phyloP scores from a whole-genome alignment of 257 asterid species.

The Anisodus tanguticus region DNA sequence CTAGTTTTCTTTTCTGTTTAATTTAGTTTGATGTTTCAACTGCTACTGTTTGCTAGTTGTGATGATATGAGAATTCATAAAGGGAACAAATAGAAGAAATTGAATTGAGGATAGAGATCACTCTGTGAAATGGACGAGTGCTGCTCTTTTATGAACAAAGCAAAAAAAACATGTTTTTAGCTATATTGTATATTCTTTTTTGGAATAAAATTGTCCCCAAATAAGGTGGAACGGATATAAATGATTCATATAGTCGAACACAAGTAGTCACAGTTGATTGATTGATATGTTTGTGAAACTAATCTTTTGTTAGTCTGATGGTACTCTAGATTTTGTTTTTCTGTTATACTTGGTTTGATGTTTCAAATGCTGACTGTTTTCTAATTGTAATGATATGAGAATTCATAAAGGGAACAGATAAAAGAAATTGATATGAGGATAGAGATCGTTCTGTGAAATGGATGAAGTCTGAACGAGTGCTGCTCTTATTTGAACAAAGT shows the following conservation, averaged over 20 bases:
- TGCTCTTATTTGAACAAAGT: slow-evolving; percentile 14
- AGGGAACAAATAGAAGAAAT: background rate
- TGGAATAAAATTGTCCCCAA: background rate
- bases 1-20: background rate
- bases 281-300: background rate
- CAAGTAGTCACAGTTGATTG: background rate
- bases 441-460: background rate
- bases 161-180: background rate
- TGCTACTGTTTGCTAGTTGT: background rate
- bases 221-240: background rate
- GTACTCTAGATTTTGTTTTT: background rate
- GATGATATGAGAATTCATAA: background rate
- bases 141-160: slow-evolving; percentile 14
- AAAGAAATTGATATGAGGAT: slow-evolving; percentile 1
- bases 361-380: background rate
- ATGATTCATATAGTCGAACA: background rate
- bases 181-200: background rate
- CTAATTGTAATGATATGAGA: background rate
- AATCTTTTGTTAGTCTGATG: background rate
- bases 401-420: background rate
- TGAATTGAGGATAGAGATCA: slow-evolving; percentile 14
- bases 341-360: background rate
- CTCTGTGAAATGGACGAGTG: background rate
- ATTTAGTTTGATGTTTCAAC: background rate
- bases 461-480: background rate